Conservation (phyloP, 768 basidiomycete genomes). For the Boletus vinaceobasis region DNA sequence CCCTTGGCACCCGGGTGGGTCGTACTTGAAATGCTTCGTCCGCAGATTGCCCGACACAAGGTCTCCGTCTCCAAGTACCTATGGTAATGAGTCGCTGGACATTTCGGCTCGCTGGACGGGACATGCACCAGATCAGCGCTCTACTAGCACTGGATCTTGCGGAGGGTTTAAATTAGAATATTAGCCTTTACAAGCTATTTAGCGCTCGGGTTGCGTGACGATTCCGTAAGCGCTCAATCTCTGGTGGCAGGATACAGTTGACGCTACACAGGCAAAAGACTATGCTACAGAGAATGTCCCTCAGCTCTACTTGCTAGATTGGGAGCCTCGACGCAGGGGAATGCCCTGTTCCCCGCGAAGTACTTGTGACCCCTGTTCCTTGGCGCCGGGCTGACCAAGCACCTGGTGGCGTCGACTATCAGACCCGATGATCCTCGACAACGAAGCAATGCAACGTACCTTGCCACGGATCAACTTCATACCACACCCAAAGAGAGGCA, state of each 20-base stretch:
- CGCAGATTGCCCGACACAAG: too few relatives aligned
- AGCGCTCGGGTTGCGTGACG: constrained; percentile 5
- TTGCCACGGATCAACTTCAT: constrained; percentile 30
- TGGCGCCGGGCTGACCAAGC: constrained; percentile 38
- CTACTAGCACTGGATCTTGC: too few relatives aligned
- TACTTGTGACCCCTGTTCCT: constrained; percentile 53
- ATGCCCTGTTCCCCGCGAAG: constrained; percentile 46
- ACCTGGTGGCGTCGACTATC: constrained; percentile 11
- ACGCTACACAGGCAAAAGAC: not conserved
- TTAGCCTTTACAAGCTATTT: constrained; percentile 17
- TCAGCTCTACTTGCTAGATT: constrained; percentile 17
- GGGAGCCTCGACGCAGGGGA: constrained; percentile 26
- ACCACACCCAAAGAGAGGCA: not conserved
- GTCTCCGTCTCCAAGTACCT: not conserved
- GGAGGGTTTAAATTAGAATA: constrained; percentile 5
- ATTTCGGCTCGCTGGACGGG: not conserved
- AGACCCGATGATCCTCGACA: not conserved
- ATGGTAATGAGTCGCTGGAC: too few relatives aligned
- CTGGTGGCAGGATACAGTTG: not conserved
- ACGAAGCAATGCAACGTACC: constrained; percentile 16
- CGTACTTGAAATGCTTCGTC: too few relatives aligned
- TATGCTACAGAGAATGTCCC: not conserved
- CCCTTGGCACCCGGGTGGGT: not conserved
- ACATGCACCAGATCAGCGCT: too few relatives aligned
- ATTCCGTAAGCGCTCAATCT: not conserved